These are phyloP conservation scores for Coffea eugenioides DNA, from an alignment of 257 asterid genomes.

Conservation along the genomic window DNA sequence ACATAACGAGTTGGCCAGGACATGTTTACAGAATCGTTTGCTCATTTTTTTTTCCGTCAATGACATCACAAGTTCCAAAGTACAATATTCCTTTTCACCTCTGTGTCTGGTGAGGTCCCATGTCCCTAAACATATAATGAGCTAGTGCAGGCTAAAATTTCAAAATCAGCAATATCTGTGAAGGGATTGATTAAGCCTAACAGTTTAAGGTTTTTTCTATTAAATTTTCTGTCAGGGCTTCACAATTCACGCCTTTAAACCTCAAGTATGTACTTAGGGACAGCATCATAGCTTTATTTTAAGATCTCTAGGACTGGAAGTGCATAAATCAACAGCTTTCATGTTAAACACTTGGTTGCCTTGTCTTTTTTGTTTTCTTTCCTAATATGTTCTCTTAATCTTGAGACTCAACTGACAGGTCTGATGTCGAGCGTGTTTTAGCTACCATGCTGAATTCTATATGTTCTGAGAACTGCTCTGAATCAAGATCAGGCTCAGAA, in stretches of 20 bases:
- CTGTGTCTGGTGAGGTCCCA: background rate
- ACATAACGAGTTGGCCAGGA: background rate
- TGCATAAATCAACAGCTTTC: background rate
- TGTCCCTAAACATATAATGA: background rate
- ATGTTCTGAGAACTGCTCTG: conserved; percentile 42
- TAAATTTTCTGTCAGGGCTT: too few species aligned
- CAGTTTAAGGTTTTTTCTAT: too few species aligned
- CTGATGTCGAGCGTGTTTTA: conserved; percentile 73
- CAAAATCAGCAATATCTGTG: too few species aligned
- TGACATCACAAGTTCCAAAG: background rate
- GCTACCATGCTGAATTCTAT: conserved; percentile 56
- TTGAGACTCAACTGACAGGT: conserved; percentile 46
- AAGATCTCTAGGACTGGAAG: background rate
- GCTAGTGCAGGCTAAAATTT: too few species aligned
- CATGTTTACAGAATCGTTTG: background rate
- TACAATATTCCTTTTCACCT: background rate
- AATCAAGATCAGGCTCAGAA: conserved; percentile 37
- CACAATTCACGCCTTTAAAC: too few species aligned
- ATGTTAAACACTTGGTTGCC: background rate
- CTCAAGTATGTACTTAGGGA: background rate
- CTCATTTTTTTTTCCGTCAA: background rate
- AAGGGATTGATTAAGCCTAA: too few species aligned
- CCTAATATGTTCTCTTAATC: conserved; percentile 9
- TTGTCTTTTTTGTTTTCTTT: background rate
- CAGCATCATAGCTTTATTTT: too few species aligned